phyloP scores from a whole-genome alignment of 1,284 basidiomycete genomes.

The Takashimella tepidaria region DNA sequence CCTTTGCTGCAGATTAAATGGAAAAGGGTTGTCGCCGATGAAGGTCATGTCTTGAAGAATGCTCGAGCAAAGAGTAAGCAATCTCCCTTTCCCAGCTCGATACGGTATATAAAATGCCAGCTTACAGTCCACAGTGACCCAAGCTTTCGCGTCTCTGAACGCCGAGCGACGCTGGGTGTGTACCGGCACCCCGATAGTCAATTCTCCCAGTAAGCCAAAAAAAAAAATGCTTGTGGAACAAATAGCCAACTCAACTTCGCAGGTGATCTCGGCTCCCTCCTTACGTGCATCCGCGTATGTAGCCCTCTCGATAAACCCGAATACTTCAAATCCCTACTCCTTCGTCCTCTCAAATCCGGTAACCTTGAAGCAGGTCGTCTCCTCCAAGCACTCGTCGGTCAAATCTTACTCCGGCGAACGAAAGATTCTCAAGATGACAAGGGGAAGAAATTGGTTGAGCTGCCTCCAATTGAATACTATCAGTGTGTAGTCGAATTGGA shows the following conservation, averaged over 20 bases:
- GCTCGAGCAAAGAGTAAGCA: conserved; percentile 63
- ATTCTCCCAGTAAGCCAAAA: conserved; percentile 55
- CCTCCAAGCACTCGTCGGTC: conserved; percentile 76
- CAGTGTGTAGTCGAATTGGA: conserved; percentile 58
- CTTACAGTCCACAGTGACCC: conserved; percentile 51
- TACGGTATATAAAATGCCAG: background rate
- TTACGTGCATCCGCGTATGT: conserved; percentile 75
- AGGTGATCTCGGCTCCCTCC: conserved; percentile 75
- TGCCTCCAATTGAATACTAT: conserved; percentile 61
- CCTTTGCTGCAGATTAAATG: conserved; percentile 66
- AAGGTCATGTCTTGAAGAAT: conserved; percentile 81
- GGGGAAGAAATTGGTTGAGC: conserved; percentile 64
- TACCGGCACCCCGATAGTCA: conserved; percentile 72
- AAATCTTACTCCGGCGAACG: conserved; percentile 75
- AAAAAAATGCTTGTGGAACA: background rate
- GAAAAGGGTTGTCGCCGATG: conserved; percentile 84
- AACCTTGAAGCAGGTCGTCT: conserved; percentile 62
- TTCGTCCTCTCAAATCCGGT: conserved; percentile 66
- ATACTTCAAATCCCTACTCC: conserved; percentile 67
- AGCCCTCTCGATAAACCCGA: conserved; percentile 72
- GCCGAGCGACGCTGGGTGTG: conserved; percentile 69
- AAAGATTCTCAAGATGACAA: conserved; percentile 78
- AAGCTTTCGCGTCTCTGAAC: conserved; percentile 60
- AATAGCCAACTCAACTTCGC: background rate
- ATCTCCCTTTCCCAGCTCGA: background rate